Conservation (phyloP, 2,329 filamentous ascomycete genomes). For the Phyllosticta paracitricarpa region DNA sequence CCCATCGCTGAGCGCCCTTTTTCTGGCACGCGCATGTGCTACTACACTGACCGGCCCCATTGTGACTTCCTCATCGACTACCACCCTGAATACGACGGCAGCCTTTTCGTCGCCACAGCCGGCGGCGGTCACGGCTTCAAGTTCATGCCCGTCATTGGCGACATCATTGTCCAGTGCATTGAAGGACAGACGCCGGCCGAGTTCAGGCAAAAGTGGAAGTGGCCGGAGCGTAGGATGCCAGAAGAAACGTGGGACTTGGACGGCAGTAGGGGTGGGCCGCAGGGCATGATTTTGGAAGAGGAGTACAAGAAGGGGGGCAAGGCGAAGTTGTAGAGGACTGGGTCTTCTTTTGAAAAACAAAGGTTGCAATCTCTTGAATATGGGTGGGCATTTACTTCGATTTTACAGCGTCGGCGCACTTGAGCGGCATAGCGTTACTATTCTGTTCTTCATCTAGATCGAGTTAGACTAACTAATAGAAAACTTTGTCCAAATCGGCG, state of each 20-base stretch:
- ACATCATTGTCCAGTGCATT: constrained; percentile 44
- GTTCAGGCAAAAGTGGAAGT: constrained; percentile 54
- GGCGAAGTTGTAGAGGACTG: constrained; percentile 13
- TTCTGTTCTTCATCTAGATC: background rate
- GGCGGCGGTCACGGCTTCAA: constrained; percentile 55
- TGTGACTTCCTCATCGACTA: constrained; percentile 47
- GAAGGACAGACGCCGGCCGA: constrained; percentile 29
- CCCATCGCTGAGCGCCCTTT: constrained; percentile 32
- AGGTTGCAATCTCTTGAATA: background rate
- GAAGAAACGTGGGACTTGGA: constrained; percentile 28
- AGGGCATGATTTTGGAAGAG: constrained; percentile 30
- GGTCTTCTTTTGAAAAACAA: background rate
- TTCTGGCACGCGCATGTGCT: constrained; percentile 41
- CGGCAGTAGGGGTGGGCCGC: constrained; percentile 28
- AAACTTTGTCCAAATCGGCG: background rate
- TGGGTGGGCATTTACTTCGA: background rate
- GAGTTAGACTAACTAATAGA: background rate
- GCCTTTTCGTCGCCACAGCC: constrained; percentile 50
- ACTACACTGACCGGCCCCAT: constrained; percentile 47
- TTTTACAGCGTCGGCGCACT: background rate
- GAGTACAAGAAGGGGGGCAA: constrained; percentile 28
- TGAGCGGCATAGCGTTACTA: background rate
- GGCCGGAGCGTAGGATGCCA: constrained; percentile 29
- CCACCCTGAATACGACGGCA: constrained; percentile 38
- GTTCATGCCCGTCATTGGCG: constrained; percentile 49